A percentile compares a stretch with the other conserved stretches of the same genome.
These are phyloP conservation scores for Apostasia ramifera DNA, from an alignment of 106 monocot genomes.

Conservation along the genomic window DNA sequence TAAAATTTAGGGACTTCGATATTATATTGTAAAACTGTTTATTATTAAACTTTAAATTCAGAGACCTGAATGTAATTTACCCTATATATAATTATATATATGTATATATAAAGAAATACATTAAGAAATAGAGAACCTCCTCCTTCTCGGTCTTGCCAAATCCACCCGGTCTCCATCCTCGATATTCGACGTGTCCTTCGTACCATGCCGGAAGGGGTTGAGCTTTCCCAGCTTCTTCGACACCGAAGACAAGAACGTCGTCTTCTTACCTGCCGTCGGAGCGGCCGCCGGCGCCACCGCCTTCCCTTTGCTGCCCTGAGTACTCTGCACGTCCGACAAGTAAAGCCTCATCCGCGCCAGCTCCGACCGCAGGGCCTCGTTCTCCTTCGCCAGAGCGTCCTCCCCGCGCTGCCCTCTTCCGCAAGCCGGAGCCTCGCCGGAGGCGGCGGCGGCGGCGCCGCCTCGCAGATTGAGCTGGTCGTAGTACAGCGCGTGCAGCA, in stretches of 20 bases:
- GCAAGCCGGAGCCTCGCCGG: neutral
- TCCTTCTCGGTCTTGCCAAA: conserved; percentile 40
- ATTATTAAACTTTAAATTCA: too few relatives aligned
- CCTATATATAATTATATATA: too few relatives aligned
- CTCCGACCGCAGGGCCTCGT: conserved; percentile 63
- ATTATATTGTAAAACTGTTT: too few relatives aligned
- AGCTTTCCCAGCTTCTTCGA: conserved; percentile 71
- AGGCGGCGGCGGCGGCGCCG: neutral
- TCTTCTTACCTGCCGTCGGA: conserved; percentile 30
- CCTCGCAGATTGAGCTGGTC: conserved; percentile 84
- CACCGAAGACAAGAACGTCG: conserved; percentile 50
- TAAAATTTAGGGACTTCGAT: too few relatives aligned
- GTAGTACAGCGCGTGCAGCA: conserved; percentile 77
- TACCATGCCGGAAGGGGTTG: conserved; percentile 61
- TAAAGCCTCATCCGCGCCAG: conserved; percentile 61
- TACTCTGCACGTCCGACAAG: conserved; percentile 44
- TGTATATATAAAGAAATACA: too few relatives aligned
- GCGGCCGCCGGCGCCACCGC: neutral
- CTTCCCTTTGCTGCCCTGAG: conserved; percentile 8
- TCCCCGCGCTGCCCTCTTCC: conserved; percentile 20
- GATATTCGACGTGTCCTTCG: conserved; percentile 65
- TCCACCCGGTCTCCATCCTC: conserved; percentile 8
- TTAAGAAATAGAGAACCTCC: conserved; percentile 81
- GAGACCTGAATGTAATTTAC: too few relatives aligned
- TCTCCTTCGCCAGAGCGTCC: conserved; percentile 53